Conservation (phyloP, 2,329 filamentous ascomycete genomes). For the Coniochaeta prunicola region DNA sequence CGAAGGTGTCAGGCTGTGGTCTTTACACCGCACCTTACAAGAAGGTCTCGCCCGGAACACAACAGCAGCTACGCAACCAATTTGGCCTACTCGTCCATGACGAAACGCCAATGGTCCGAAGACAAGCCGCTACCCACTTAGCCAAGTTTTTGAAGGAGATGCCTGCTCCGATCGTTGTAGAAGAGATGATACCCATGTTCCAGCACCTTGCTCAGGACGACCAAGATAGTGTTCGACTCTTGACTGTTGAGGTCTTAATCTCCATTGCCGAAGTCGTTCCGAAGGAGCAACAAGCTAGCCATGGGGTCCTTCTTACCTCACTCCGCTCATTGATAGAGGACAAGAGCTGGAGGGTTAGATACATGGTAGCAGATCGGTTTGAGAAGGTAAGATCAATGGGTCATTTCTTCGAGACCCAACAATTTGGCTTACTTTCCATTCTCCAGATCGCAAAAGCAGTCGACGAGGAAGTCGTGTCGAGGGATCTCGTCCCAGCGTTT, state of each 20-base stretch:
- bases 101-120: constrained; percentile 97
- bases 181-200: constrained; percentile 98
- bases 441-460: constrained; percentile 91
- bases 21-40: constrained; percentile 91
- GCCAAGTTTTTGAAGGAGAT: constrained; percentile 98
- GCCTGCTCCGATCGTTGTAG: constrained; percentile 82
- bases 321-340: constrained; percentile 93
- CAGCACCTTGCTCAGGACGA: constrained; percentile 95
- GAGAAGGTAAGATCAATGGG: constrained; percentile 65
- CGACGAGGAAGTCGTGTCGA: constrained; percentile 88
- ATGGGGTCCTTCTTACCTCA: constrained; percentile 85
- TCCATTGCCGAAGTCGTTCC: constrained; percentile 95
- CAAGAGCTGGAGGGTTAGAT: constrained; percentile 98
- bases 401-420: neutral
- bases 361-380: constrained; percentile 98
- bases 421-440: constrained; percentile 10
- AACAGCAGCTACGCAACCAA: constrained; percentile 86
- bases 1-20: constrained; percentile 95
- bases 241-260: constrained; percentile 95
- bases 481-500: constrained; percentile 92
- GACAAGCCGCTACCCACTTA: constrained; percentile 92
- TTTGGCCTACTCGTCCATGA: constrained; percentile 93
- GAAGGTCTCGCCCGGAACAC: constrained; percentile 78
- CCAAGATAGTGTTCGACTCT: constrained; percentile 90
- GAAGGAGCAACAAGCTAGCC: constrained; percentile 95